These are phyloP conservation scores for Polychaeton citri DNA, from an alignment of 2,329 filamentous ascomycete species.

Conservation along the genomic window DNA sequence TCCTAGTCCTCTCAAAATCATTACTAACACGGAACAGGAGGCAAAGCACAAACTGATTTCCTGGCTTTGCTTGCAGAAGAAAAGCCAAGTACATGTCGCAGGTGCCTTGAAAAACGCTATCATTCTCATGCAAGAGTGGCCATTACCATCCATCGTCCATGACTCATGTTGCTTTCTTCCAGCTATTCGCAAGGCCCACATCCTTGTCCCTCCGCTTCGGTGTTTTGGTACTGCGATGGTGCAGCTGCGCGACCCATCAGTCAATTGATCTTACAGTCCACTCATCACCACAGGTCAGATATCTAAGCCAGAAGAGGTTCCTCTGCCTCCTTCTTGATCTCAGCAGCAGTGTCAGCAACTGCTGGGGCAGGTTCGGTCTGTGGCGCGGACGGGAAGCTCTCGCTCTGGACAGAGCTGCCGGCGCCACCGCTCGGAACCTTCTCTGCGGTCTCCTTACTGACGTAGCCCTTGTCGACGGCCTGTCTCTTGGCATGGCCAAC, in stretches of 20 bases:
- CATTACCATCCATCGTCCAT: no score
- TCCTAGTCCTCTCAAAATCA: no score
- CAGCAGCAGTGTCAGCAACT: not conserved
- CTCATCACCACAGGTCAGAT: not conserved
- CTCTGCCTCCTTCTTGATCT: not conserved
- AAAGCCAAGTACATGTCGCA: not conserved
- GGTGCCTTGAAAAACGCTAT: not conserved
- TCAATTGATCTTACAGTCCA: not conserved
- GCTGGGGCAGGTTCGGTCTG: constrained; percentile 6
- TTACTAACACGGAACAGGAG: no score
- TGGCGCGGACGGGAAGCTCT: constrained; percentile 11
- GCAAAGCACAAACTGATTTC: no score
- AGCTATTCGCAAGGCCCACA: no score
- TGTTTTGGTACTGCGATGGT: no score
- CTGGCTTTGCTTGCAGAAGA: not conserved
- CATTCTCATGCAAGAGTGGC: not conserved
- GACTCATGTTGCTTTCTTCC: no score
- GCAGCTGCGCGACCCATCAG: no score
- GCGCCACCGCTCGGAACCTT: constrained; percentile 6
- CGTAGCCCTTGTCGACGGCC: constrained; percentile 22
- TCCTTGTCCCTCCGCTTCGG: no score
- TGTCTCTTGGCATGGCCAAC: constrained; percentile 28
- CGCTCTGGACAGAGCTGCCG: constrained; percentile 3
- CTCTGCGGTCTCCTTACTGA: constrained; percentile 20
- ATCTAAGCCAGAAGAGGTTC: not conserved